These are phyloP conservation scores for Dunaliella primolecta DNA, from an alignment of 139 green algal species.

Conservation along the genomic window DNA sequence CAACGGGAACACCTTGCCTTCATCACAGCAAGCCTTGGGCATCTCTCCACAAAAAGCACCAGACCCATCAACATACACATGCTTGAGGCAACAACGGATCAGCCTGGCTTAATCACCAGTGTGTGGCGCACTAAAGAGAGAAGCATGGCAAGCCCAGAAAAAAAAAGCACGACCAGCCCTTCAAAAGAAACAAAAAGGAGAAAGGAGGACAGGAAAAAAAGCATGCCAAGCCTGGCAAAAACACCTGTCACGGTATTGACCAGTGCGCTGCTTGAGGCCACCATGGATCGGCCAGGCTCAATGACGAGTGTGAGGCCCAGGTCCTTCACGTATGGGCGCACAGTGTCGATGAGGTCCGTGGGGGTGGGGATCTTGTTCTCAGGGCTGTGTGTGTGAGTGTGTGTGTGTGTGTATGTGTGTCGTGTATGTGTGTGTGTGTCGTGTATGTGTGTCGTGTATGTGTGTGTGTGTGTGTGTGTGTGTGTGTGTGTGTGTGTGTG, in stretches of 20 bases:
- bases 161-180: no score
- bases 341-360: slow-evolving; percentile 91
- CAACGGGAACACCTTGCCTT: no score
- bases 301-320: slow-evolving; percentile 90
- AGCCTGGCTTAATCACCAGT: no score
- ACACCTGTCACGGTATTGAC: slow-evolving; percentile 85
- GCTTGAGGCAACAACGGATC: no score
- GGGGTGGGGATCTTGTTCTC: slow-evolving; percentile 76
- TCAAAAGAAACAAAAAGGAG: no score
- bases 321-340: slow-evolving; percentile 70
- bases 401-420: neutral
- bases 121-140: no score
- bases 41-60: no score
- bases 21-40: no score
- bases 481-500: slow-evolving; percentile 20
- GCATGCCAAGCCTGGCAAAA: no score
- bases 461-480: neutral
- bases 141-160: no score
- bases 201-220: no score
- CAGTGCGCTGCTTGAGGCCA: slow-evolving; percentile 74
- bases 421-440: neutral
- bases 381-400: slow-evolving; percentile 41
- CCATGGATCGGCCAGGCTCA: slow-evolving; percentile 91
- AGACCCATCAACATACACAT: no score
- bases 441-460: neutral